phyloP scores from a whole-genome alignment of 352 stramenopile species.

The Globisporangium emineosum region DNA sequence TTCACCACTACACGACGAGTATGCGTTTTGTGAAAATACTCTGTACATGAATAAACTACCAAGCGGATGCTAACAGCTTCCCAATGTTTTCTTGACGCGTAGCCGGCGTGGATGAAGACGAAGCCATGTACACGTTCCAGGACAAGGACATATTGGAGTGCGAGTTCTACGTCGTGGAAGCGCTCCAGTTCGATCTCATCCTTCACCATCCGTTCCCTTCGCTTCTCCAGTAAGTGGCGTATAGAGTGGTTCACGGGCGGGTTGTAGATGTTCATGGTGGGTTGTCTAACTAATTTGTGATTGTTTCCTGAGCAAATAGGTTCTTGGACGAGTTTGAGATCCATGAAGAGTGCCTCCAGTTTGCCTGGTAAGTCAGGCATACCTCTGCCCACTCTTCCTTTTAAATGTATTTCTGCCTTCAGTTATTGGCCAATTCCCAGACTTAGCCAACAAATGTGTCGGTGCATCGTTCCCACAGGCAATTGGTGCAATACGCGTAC shows the following conservation, averaged over 20 bases:
- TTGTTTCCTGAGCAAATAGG: conserved; percentile 20
- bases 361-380: conserved; percentile 53
- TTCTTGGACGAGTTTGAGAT: conserved; percentile 85
- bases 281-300: not conserved
- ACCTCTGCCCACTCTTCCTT: not conserved
- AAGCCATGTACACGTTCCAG: conserved; percentile 87
- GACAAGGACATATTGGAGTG: conserved; percentile 90
- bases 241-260: no score
- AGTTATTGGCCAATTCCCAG: no score
- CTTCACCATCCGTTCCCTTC: conserved; percentile 83
- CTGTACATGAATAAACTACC: not conserved
- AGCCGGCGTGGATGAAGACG: conserved; percentile 82
- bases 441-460: no score
- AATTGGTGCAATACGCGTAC: conserved; percentile 87
- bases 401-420: not conserved
- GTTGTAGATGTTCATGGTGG: not conserved
- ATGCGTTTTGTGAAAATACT: conserved; percentile 10
- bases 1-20: conserved; percentile 88
- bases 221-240: conserved; percentile 62
- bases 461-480: conserved; percentile 42
- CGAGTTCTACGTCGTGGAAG: conserved; percentile 89
- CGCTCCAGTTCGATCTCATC: conserved; percentile 86
- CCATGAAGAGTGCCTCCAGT: conserved; percentile 82
- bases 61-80: not conserved
- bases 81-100: not conserved